These are phyloP conservation scores for Termitomyces sp. DNA, from an alignment of 768 basidiomycete genomes.

Conservation along the genomic window DNA sequence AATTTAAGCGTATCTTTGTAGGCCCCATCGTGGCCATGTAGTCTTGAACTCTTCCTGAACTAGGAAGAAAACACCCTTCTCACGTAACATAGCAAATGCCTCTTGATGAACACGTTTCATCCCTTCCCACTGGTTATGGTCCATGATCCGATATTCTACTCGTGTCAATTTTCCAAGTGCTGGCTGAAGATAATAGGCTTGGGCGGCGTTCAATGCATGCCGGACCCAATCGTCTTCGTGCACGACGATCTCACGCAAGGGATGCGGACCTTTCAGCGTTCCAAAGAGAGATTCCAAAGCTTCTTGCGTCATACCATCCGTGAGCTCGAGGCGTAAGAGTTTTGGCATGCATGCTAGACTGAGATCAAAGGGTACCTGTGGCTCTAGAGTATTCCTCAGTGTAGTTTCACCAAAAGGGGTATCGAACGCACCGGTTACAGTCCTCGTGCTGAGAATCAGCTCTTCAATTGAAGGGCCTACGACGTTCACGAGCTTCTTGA, in stretches of 20 bases:
- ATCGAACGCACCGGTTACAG: not conserved
- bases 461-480: not conserved
- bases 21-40: not conserved
- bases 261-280: not conserved
- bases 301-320: not conserved
- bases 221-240: not conserved
- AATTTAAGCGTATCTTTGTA: not conserved
- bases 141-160: not conserved
- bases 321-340: not conserved
- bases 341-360: not conserved
- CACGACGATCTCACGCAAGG: conserved; percentile 1
- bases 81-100: not conserved
- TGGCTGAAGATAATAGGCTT: not conserved
- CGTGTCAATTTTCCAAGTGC: not conserved
- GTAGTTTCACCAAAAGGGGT: too few species aligned
- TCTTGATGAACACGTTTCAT: not conserved
- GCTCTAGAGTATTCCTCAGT: not conserved
- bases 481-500: not conserved
- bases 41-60: not conserved
- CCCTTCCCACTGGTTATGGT: not conserved
- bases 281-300: not conserved
- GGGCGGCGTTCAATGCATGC: not conserved
- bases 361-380: not conserved
- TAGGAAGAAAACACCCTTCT: not conserved
- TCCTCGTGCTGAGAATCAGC: not conserved